Evolutionary conservation across 805 yeast genomes (phyloP).

Genomic region (Blastobotrys chiropterorum): DNA sequence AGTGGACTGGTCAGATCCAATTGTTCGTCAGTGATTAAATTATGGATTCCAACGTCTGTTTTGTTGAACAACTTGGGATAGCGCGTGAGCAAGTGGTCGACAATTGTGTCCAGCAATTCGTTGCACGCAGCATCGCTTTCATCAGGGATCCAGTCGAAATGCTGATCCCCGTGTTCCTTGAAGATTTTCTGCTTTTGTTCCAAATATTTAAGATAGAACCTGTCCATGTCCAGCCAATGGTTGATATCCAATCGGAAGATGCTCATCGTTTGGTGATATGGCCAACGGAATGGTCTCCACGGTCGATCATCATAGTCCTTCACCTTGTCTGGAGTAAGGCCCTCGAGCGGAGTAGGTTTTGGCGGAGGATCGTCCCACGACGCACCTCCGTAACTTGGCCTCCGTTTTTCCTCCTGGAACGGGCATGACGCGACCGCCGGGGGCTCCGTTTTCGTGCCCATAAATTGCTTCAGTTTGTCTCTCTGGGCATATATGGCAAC

Average conservation of each 20-base stretch:
- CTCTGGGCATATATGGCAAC: too few relatives aligned
- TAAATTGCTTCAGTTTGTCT: too few relatives aligned
- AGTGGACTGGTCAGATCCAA: constrained; percentile 56
- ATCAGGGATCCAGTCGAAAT: constrained; percentile 62
- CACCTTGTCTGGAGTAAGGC: constrained; percentile 62
- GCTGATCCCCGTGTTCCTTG: constrained; percentile 52
- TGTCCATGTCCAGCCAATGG: constrained; percentile 78
- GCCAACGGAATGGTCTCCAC: constrained; percentile 78
- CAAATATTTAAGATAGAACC: constrained; percentile 61
- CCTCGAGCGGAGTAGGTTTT: constrained; percentile 7
- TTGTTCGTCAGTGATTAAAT: constrained; percentile 56
- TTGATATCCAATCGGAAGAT: constrained; percentile 64
- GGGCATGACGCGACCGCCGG: background rate
- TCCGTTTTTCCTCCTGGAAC: background rate
- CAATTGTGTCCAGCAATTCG: constrained; percentile 60
- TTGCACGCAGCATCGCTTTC: constrained; percentile 51
- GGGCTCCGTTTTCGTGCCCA: background rate
- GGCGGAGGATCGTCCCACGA: background rate
- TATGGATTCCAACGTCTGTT: constrained; percentile 45
- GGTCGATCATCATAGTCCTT: constrained; percentile 64
- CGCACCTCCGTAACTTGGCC: background rate
- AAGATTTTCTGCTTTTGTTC: constrained; percentile 55
- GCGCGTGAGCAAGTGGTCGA: constrained; percentile 52
- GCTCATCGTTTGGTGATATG: constrained; percentile 75
- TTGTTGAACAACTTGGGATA: constrained; percentile 58